These are phyloP conservation scores for Hydnum rufescens DNA, from an alignment of 768 basidiomycete genomes.

Conservation along the genomic window DNA sequence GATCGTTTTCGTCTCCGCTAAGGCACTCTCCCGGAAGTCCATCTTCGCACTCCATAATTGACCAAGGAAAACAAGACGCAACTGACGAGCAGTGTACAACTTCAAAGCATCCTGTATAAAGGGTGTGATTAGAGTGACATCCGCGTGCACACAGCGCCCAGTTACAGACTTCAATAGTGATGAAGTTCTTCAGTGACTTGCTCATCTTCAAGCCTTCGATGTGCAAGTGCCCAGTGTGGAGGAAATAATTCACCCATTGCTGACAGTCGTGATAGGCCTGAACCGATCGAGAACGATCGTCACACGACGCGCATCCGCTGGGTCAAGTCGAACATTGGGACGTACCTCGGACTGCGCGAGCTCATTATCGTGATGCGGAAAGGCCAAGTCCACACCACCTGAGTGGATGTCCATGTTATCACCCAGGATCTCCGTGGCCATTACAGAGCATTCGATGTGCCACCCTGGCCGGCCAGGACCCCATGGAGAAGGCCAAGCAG, in stretches of 20 bases:
- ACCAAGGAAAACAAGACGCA: slow-evolving; percentile 77
- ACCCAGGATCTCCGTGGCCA: slow-evolving; percentile 84
- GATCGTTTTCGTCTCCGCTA: slow-evolving; percentile 67
- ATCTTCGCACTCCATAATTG: slow-evolving; percentile 86
- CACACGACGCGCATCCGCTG: slow-evolving; percentile 7
- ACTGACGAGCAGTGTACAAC: slow-evolving; percentile 66
- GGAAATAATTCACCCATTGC: slow-evolving; percentile 96
- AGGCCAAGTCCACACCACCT: slow-evolving; percentile 91
- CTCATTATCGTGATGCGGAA: slow-evolving; percentile 99
- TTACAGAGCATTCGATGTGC: slow-evolving; percentile 99
- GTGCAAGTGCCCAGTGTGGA: slow-evolving; percentile 95
- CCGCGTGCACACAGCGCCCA: no score
- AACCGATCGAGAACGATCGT: neutral
- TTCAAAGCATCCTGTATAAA: slow-evolving; percentile 22
- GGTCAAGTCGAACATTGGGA: neutral
- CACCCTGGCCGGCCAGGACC: slow-evolving; percentile 90
- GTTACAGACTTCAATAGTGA: slow-evolving; percentile 45
- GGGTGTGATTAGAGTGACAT: neutral
- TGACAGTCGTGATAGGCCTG: slow-evolving; percentile 85
- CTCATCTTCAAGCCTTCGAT: slow-evolving; percentile 99
- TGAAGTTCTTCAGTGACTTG: slow-evolving; percentile 97
- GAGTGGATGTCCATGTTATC: slow-evolving; percentile 94
- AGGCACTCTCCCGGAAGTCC: slow-evolving; percentile 79
- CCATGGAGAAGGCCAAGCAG: slow-evolving; percentile 93
- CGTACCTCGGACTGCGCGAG: slow-evolving; percentile 84